Evolutionary conservation across 768 basidiomycete genomes (phyloP), one percentile per base, ranked within the genome.

Genomic region (Russula brevipes): DNA sequence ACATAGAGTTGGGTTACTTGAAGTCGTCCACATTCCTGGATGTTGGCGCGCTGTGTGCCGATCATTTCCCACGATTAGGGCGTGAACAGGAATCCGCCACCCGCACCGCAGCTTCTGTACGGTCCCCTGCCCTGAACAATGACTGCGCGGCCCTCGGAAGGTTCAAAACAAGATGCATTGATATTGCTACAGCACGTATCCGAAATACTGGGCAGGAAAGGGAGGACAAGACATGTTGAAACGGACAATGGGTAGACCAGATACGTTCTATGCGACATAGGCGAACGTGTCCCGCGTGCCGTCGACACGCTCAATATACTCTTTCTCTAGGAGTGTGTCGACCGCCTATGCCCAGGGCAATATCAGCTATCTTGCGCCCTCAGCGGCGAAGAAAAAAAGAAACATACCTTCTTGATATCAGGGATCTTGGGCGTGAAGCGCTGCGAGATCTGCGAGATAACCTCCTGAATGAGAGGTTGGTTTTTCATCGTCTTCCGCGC

Each of bases 401-500:
- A 46, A 42, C 51, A 10, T 17, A 89, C 91, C 85, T 96, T 95
- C 76, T 98, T 98, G 77, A 98, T 94, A 72, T 97, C 94, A 2
- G 92, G 87, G 57, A 98, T 91, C 79, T 93, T 94, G 30, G 96
- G 95, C 8, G 89, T 83, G 75, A 95, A 95, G 56, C 93, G 83
- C 69, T 88, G 83, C 8, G 89, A 86, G 68, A 95, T 89, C 74
- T 94, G 91, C 11, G 89, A 87, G 67, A 92, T 91, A 64, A 94
- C 91, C 72, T 96, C 94, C 70, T 88, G 87, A 66, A 95, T 93
- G 69, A 95, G 74, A 0, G 85, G 80, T 70, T 95, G 91, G 76
- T 94, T 93, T 82, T 94, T 95, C 87, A 95, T 89, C 66, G 88
- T 89, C 83, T 94, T 94, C 39, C 92, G 85, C 33, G 93, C 91